A percentile compares a stretch with the other conserved stretches of the same genome.
phyloP scores from a whole-genome alignment of 352 stramenopile species.

The Phytophthora cajani region DNA sequence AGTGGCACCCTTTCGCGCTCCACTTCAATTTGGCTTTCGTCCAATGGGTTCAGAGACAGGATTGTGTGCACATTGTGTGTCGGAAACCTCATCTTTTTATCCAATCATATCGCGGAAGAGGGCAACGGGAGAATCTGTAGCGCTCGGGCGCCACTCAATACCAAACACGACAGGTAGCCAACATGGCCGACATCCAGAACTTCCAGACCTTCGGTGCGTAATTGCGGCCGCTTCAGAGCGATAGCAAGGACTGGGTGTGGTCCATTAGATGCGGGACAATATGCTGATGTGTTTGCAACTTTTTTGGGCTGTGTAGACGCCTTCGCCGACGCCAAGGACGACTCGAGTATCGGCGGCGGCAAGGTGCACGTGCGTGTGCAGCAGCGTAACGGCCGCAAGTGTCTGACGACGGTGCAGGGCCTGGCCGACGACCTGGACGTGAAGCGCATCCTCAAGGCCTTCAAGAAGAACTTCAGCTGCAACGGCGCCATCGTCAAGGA shows the following conservation, averaged over 20 bases:
- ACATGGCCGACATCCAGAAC: constrained; percentile 89
- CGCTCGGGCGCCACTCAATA: constrained; percentile 45
- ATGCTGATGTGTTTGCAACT: constrained; percentile 17
- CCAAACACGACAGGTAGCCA: constrained; percentile 34
- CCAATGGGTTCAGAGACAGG: constrained; percentile 18
- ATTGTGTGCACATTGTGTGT: constrained; percentile 15
- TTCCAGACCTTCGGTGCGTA: constrained; percentile 89
- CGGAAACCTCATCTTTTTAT: constrained; percentile 10
- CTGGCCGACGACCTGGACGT: constrained; percentile 98
- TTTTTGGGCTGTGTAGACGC: constrained; percentile 57
- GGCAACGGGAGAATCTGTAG: constrained; percentile 14
- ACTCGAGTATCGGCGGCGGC: constrained; percentile 83
- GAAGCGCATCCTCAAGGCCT: constrained; percentile 99
- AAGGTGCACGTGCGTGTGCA: constrained; percentile 99
- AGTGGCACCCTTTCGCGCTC: constrained; percentile 37
- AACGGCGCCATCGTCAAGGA: constrained; percentile 99
- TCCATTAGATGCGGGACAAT: background rate
- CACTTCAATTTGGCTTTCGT: constrained; percentile 29
- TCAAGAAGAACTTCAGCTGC: constrained; percentile 99
- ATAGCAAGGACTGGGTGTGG: background rate
- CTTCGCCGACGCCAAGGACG: constrained; percentile 89
- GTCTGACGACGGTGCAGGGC: constrained; percentile 98
- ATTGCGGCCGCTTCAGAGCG: background rate
- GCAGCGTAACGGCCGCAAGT: constrained; percentile 99
- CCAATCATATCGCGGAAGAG: constrained; percentile 29